Evolutionary conservation across 805 yeast species (phyloP).

Genomic region (Suhomyces xylopsoci): DNA sequence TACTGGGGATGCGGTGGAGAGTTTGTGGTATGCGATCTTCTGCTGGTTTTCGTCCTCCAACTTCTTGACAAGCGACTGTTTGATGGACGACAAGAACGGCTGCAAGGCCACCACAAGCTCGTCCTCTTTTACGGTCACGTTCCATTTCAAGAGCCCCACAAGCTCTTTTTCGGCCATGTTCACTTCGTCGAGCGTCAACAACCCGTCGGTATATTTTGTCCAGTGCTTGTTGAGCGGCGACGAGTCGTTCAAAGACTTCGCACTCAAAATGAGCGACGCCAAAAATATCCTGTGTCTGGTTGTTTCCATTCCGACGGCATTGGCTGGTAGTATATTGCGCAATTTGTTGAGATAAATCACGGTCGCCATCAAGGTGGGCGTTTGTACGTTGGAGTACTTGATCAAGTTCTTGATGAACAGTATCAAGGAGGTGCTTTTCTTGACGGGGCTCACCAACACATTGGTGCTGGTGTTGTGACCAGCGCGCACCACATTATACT

Average conservation of each 20-base stretch:
- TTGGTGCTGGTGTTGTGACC: constrained; percentile 8
- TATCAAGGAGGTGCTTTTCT: constrained; percentile 34
- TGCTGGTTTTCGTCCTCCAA: constrained; percentile 23
- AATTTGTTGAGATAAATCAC: constrained; percentile 78
- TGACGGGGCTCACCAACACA: constrained; percentile 23
- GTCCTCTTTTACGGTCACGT: constrained; percentile 62
- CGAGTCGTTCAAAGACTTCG: constrained; percentile 88
- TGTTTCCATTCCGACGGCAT: constrained; percentile 88
- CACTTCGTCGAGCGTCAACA: constrained; percentile 72
- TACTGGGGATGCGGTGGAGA: constrained; percentile 7
- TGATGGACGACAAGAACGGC: constrained; percentile 76
- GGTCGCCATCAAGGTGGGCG: constrained; percentile 92
- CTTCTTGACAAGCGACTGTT: constrained; percentile 40
- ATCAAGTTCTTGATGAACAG: constrained; percentile 72
- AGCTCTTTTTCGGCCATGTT: constrained; percentile 90
- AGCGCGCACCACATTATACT: constrained; percentile 30
- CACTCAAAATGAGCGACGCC: constrained; percentile 87
- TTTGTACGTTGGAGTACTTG: constrained; percentile 83
- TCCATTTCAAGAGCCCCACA: constrained; percentile 81
- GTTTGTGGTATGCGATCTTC: constrained; percentile 30
- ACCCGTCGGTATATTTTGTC: constrained; percentile 89
- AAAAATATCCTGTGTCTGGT: constrained; percentile 90
- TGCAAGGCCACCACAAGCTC: constrained; percentile 70
- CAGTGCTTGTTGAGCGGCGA: constrained; percentile 95
- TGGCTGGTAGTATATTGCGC: constrained; percentile 74